Evolutionary conservation across 306 rosid species (phyloP), one percentile per base, ranked within the genome.

Genomic region (Malus sieversii): DNA sequence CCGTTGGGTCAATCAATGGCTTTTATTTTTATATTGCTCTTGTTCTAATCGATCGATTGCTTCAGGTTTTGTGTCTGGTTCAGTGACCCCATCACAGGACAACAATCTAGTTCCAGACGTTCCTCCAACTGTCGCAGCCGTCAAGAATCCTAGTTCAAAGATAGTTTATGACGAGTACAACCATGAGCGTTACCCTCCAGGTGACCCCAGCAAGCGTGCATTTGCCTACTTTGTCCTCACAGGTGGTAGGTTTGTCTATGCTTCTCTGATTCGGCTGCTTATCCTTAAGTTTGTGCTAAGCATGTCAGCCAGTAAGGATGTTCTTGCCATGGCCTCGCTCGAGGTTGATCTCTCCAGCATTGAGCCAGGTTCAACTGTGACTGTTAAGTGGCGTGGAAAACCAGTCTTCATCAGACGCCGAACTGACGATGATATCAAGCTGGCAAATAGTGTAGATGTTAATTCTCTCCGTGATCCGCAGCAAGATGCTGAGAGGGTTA

Each of bases 241-340:
- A 5, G 93, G 96, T 45, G 97, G 97, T 32, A 84, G 97, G 74
- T 92, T 92, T 82, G 89, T 75, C 23, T 92, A 92, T 73, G 97
- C 97, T 42, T 92, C 97, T 29, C 19, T 90, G 71, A 40, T 92
- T 62, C 96, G 97, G 75, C 92, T 92, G 53, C 93, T 92, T 46
- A 19, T 92, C 82, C 96, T 92, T 77, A 90, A 92, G 85, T 87
- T 92, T 85, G 92, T 92, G 70, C 88, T 92, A 66, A 88, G 93
- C 83, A 92, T 92, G 97, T 90, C 96, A 29, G 96, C 97, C 57
- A 92, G 96, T 68, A 92, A 92, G 89, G 97, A 92, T 81, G 97
- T 92, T 81, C 97, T 92, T 72, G 96, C 97, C 16, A 4, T 92
- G 88, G 97, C 97, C 74, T 92, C 96, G 0, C 75, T 92, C 14